Evolutionary conservation across 2,329 filamentous ascomycete genomes (phyloP), one percentile per base, ranked within the genome.

Genomic region (Botrytis aclada): DNA sequence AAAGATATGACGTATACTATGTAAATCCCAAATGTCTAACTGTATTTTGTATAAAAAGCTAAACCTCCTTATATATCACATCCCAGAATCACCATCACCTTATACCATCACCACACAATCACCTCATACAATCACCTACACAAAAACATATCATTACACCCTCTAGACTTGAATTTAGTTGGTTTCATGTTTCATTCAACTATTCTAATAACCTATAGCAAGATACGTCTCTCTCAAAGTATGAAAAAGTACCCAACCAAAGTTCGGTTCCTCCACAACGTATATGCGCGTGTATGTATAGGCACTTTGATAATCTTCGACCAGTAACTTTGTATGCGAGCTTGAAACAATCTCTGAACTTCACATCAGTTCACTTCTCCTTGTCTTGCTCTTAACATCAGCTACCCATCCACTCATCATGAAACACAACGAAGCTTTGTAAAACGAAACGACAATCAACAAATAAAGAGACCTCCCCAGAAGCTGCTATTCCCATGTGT

Each of bases 381-480:
- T 37, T 37, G 63, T 51, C 43, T 66, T 51, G 63, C 63, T 66
- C 43, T 66, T 6, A 51, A 66, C 63, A 45, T 51, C 32, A 51
- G 63, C 43, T 51, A 51, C 63, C 25, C 43, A 66, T 66, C 32
- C 14, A n/a, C 51, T 20, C 63, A 51, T 8, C 63, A 66, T 66
- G 63, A 66, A 66, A 66, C 63, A 47, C 32, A 66, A 66, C 63
- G n/a, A 66, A 51, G 22, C 8, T 66, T 66, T 66, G 45, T 66
- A 66, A 66, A 37, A 66, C 51, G 43, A 66, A 66, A 66, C 22
- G 63, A n/a, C 43, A 65, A 65, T 65, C 43, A 37, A 47, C 29
- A 43, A 76, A 74, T 51, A 66, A 78, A 74, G 73, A 71, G 77
- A 77, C 79, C 78, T 79, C 79, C 79, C 79, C 79, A 79, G 78